Evolutionary conservation across 345 rosid genomes (phyloP), one percentile per base, ranked within the genome.

Genomic region (Nephelium lappaceum): DNA sequence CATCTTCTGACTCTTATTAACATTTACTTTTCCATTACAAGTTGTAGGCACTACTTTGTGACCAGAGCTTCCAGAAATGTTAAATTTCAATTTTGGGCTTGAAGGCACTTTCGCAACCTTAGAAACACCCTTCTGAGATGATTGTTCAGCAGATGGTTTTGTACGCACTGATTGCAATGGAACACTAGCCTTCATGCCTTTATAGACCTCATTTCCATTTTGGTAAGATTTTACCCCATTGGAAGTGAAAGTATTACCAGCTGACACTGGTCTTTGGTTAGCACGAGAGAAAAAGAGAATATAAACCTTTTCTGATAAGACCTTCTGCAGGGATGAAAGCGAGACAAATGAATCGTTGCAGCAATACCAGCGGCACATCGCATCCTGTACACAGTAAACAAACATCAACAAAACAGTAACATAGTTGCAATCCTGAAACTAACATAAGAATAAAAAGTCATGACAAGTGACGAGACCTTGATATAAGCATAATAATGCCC

Each of bases 401-500:
- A 79, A 75, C 62, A 71, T 86, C 69, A 78, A 76, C 25, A 76
- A 78, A 64, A 70, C 61, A 63, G 53, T 27, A 31, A 77, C 15
- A 53, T 8, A 69, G 75, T 61, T 14, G 68, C 78, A 81, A 74
- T 8, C 16, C 2, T 21, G 57, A 36, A 60, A 67, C 64, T 49
- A 55, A 11, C 55, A 14, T 58, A 47, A 23, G 72, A 47, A 75
- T 11, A 73, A 43, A 77, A 25, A 69, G 70, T 69, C 66, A 77
- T 62, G 39, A 25, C 31, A 65, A 11, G 21, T 36, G 71, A 19
- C 69, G 51, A 11, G 61, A 90, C 99, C 98, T 97, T 97, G 65
- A 97, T 90, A 79, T 94, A 97, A 79, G 99, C 96, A 85, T 94
- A 92, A 81, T 97, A 97, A 80, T 97, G 99, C 49, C 99, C 99